Conservation (phyloP, 176 grass and related monocot genomes). For the Carex cristatella region DNA sequence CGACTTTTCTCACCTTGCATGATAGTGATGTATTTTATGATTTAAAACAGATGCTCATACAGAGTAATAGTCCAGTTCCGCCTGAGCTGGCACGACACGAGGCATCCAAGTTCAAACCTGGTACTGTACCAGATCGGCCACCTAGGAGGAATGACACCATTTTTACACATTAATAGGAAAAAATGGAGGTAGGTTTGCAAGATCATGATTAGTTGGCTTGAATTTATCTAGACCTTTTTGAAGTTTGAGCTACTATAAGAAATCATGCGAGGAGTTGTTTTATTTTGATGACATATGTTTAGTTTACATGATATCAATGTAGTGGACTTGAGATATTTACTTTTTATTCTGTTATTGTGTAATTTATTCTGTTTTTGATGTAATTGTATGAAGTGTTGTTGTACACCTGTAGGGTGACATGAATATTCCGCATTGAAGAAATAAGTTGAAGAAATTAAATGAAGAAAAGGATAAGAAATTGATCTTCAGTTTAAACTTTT, state of each 20-base stretch:
- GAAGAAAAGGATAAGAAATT: neutral
- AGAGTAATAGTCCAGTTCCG: conserved; percentile 87
- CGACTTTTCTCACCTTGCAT: conserved; percentile 74
- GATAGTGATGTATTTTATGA: conserved; percentile 91
- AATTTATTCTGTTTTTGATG: neutral
- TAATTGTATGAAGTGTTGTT: neutral
- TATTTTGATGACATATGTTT: neutral
- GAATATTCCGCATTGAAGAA: neutral
- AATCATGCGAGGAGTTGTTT: neutral
- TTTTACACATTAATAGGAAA: conserved; percentile 36
- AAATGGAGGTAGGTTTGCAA: neutral
- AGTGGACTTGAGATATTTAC: neutral
- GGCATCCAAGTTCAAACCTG: conserved; percentile 90
- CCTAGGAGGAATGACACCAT: conserved; percentile 82
- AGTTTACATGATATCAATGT: neutral
- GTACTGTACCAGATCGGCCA: conserved; percentile 75
- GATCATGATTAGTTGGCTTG: no score
- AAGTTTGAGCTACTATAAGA: no score
- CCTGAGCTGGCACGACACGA: conserved; percentile 96
- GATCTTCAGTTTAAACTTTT: neutral
- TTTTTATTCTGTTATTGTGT: neutral
- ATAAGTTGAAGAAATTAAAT: neutral
- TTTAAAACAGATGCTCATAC: conserved; percentile 95
- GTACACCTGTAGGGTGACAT: neutral
- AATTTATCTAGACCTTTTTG: no score